Evolutionary conservation across 306 rosid genomes (phyloP).

Genomic region (Glycine latifolia): DNA sequence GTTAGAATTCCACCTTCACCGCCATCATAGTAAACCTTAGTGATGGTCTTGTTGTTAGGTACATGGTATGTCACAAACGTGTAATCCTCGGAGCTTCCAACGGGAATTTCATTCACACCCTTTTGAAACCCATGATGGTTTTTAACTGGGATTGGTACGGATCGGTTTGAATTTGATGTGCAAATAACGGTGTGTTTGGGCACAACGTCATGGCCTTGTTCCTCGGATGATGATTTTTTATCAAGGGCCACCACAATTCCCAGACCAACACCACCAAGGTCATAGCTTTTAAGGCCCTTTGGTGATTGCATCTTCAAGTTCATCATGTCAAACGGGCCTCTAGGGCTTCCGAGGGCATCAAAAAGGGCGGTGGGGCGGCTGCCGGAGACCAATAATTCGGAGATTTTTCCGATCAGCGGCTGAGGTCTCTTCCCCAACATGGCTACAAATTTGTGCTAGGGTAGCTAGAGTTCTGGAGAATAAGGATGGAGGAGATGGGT

Average conservation of each 20-base stretch:
- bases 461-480: not conserved
- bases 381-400: conserved; percentile 68
- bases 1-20: conserved; percentile 43
- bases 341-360: conserved; percentile 63
- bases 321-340: conserved; percentile 65
- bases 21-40: conserved; percentile 73
- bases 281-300: conserved; percentile 55
- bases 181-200: too few species aligned
- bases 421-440: conserved; percentile 65
- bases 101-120: conserved; percentile 44
- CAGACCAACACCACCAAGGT: conserved; percentile 76
- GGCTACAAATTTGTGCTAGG: not conserved
- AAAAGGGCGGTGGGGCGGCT: conserved; percentile 51
- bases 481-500: not conserved
- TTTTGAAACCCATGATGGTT: not conserved
- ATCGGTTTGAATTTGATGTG: too few species aligned
- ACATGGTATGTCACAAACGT: conserved; percentile 73
- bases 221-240: conserved; percentile 24
- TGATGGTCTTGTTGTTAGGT: conserved; percentile 53
- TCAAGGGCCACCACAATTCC: conserved; percentile 82
- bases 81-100: conserved; percentile 64
- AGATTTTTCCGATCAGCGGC: conserved; percentile 72
- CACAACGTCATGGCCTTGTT: not conserved
- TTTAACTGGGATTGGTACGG: too few species aligned
- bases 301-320: conserved; percentile 62